A percentile compares a stretch with the other conserved stretches of the same genome.
phyloP scores from a whole-genome alignment of 2,329 filamentous ascomycete genomes.

The Penicillium sp. region DNA sequence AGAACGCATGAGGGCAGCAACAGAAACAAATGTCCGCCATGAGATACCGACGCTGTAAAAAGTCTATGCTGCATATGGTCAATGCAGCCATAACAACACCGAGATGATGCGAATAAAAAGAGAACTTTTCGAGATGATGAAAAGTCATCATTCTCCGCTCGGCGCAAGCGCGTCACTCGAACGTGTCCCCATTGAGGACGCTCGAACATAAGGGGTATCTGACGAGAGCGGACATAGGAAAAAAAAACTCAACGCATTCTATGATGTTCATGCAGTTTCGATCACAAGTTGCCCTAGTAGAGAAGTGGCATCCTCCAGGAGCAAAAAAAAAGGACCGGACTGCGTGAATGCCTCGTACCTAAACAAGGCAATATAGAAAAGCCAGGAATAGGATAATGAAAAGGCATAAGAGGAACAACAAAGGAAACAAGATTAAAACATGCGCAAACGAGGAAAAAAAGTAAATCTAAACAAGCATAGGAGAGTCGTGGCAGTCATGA shows the following conservation, averaged over 20 bases:
- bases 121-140: conserved; percentile 38
- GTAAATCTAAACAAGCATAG: conserved; percentile 27
- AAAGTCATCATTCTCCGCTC: conserved; percentile 40
- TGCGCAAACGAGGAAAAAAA: conserved; percentile 2
- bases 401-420: conserved; percentile 18
- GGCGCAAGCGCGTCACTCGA: conserved; percentile 41
- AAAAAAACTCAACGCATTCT: conserved; percentile 53
- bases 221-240: conserved; percentile 46
- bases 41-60: conserved; percentile 43
- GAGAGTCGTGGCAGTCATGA: conserved; percentile 48
- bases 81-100: conserved; percentile 42
- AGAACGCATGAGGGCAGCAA: conserved; percentile 28
- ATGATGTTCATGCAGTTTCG: conserved; percentile 50
- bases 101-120: conserved; percentile 40
- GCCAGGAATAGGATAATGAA: conserved; percentile 22
- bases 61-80: conserved; percentile 43
- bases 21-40: conserved; percentile 34
- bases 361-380: conserved; percentile 35
- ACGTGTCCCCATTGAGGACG: conserved; percentile 36
- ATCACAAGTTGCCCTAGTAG: conserved; percentile 33
- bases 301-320: conserved; percentile 22
- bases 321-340: conserved; percentile 36
- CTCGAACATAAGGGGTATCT: conserved; percentile 50
- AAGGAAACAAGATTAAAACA: conserved; percentile 20
- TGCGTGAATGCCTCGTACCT: conserved; percentile 42